Evolutionary conservation across 768 basidiomycete genomes (phyloP).

Genomic region (Hydnum rufescens): DNA sequence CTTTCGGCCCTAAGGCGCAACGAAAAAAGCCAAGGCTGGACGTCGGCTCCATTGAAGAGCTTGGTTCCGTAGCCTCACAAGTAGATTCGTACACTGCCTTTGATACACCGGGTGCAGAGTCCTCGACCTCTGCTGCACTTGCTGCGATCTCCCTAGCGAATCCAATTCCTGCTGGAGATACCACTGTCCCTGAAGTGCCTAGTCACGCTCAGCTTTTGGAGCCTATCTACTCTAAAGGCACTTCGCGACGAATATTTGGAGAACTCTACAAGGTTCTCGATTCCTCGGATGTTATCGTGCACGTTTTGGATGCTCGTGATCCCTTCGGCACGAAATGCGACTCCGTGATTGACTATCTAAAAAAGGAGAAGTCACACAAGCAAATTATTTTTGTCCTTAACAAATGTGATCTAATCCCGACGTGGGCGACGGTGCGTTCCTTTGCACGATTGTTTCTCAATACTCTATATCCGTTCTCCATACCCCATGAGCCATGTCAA

Average conservation of each 20-base stretch:
- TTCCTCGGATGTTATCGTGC: conserved; percentile 90
- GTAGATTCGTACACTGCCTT: background rate
- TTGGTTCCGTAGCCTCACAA: conserved; percentile 28
- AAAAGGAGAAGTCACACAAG: conserved; percentile 94
- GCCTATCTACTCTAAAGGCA: conserved; percentile 89
- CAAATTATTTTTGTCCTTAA: conserved; percentile 93
- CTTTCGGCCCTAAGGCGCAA: conserved; percentile 91
- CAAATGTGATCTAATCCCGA: conserved; percentile 96
- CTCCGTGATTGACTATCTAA: conserved; percentile 78
- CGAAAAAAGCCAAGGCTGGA: conserved; percentile 76
- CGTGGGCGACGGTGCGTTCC: conserved; percentile 82
- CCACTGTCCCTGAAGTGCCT: conserved; percentile 1
- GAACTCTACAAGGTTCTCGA: conserved; percentile 99
- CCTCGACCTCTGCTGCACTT: conserved; percentile 15
- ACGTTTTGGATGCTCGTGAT: conserved; percentile 89
- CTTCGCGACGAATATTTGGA: conserved; percentile 87
- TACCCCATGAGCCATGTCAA: conserved; percentile 22
- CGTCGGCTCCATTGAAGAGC: conserved; percentile 82
- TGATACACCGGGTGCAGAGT: conserved; percentile 21
- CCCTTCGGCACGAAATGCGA: conserved; percentile 91
- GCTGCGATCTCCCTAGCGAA: conserved; percentile 26
- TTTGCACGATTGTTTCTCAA: background rate
- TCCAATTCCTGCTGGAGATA: conserved; percentile 19
- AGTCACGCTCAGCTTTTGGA: conserved; percentile 24
- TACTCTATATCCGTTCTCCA: background rate